Conservation (phyloP, 2,329 filamentous ascomycete genomes). For the Aspergillus fijiensis region DNA sequence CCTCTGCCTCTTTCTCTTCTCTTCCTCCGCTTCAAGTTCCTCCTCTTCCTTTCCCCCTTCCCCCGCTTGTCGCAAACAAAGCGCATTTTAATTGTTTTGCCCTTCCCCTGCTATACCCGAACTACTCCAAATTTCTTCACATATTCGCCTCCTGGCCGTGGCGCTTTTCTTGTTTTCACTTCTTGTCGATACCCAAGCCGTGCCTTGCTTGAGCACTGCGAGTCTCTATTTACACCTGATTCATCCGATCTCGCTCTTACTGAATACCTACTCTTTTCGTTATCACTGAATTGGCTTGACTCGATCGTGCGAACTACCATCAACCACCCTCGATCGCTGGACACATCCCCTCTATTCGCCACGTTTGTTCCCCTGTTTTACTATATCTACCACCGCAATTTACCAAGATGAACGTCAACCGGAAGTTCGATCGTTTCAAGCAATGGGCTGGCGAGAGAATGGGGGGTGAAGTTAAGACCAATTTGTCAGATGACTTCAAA, state of each 20-base stretch:
- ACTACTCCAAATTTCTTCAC: conserved; percentile 8
- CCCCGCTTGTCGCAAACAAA: conserved; percentile 14
- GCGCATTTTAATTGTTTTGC: neutral
- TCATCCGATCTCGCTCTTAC: neutral
- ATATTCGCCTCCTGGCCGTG: conserved; percentile 2
- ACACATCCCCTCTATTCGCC: neutral
- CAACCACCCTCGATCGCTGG: neutral
- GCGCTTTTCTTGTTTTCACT: neutral
- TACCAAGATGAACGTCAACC: conserved; percentile 63
- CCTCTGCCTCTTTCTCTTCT: neutral
- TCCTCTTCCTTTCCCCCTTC: conserved; percentile 6
- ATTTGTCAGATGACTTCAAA: conserved; percentile 87
- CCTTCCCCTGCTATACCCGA: conserved; percentile 1
- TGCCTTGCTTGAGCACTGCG: neutral
- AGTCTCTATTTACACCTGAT: neutral
- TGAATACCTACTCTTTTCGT: neutral
- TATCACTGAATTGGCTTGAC: neutral
- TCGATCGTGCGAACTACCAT: neutral
- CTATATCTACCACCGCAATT: neutral
- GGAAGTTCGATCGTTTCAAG: conserved; percentile 92
- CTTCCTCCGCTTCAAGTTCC: conserved; percentile 12
- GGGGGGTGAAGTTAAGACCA: conserved; percentile 85
- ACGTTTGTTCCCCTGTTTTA: neutral
- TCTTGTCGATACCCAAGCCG: neutral
- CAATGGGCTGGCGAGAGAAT: conserved; percentile 98